These are phyloP conservation scores for Aphanomyces stellatus DNA, from an alignment of 352 stramenopile genomes.

Conservation along the genomic window DNA sequence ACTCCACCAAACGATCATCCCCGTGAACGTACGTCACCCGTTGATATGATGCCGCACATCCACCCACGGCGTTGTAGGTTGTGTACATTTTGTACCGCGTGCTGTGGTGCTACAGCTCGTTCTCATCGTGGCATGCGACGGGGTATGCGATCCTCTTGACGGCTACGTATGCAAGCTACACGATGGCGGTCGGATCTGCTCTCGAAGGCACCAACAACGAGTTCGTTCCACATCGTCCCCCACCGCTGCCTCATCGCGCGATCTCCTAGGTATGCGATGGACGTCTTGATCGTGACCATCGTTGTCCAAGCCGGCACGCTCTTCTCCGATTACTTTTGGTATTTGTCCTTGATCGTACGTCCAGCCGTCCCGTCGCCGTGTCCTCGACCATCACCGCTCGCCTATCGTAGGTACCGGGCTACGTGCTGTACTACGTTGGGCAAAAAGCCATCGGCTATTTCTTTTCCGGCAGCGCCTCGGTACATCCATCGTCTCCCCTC, in stretches of 20 bases:
- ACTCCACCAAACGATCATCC: constrained; percentile 70
- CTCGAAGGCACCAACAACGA: constrained; percentile 74
- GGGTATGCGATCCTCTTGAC: constrained; percentile 56
- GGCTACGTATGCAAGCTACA: constrained; percentile 71
- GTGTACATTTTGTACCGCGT: constrained; percentile 72
- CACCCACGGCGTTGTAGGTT: constrained; percentile 21
- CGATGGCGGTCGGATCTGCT: constrained; percentile 65
- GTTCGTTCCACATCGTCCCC: constrained; percentile 24
- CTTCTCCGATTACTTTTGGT: constrained; percentile 84
- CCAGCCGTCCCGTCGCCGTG: not conserved
- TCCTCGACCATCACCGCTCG: not conserved
- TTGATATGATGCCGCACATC: not conserved
- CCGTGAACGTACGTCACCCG: constrained; percentile 50
- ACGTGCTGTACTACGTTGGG: constrained; percentile 69
- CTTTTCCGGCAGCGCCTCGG: constrained; percentile 10
- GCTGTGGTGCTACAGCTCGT: constrained; percentile 52
- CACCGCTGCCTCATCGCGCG: not conserved
- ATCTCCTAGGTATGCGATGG: constrained; percentile 58
- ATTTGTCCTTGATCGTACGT: constrained; percentile 63
- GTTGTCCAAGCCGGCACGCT: constrained; percentile 66
- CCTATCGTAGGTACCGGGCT: constrained; percentile 52
- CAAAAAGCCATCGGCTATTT: constrained; percentile 19
- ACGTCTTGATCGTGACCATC: constrained; percentile 74
- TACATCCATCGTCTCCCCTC: not conserved
- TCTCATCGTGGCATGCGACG: constrained; percentile 59